Base-by-base conservation (phyloP, 257 asterid species). In the Vinca minor region DNA sequence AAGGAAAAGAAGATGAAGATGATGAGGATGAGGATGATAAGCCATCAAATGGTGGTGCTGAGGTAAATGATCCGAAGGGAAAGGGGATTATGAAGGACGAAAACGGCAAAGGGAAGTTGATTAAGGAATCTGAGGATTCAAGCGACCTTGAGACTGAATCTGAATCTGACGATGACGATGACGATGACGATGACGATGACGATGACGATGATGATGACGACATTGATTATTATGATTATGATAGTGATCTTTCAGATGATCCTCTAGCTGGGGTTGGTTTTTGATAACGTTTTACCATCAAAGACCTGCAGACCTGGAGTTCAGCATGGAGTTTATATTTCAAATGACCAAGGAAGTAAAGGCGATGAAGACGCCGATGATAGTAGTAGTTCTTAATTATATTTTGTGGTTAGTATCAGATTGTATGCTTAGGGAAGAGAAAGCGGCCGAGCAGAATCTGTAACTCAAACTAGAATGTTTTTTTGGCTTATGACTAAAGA, bases 101-200 rank as follows among this genome's bases (percentile, higher is more conserved):
- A 42, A 78, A 78, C 65, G 79, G 82, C n/a, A 78, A 78, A 68
- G 82, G 82, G 12, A 78, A 78, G 63, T 20, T 78, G 65, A 61
- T 78, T 13, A 80, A 74, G 66, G 78, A 71, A 21, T 71, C 73
- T 28, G 74, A 67, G 58, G 79, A 70, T 63, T 77, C 82, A 12
- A 63, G 69, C 42, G 67, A 53, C 52, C 20, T 4, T 64, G 77
- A 66, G 31, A 68, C 53, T 62, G 75, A 57, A 4, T n/a, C n/a
- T n/a, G n/a, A n/a, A n/a, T 74, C 77, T 56, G 78, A 66, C 61
- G 68, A n/a, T n/a, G n/a, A n/a, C n/a, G n/a, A n/a, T n/a, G n/a
- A n/a, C n/a, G n/a, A n/a, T n/a, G n/a, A n/a, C n/a, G n/a, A 14
- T n/a, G n/a, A n/a, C n/a, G n/a, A n/a, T n/a, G n/a, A n/a, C n/a